These are phyloP conservation scores for Phoenix roebelenii DNA, from an alignment of 176 grass and related monocot genomes.

Conservation along the genomic window DNA sequence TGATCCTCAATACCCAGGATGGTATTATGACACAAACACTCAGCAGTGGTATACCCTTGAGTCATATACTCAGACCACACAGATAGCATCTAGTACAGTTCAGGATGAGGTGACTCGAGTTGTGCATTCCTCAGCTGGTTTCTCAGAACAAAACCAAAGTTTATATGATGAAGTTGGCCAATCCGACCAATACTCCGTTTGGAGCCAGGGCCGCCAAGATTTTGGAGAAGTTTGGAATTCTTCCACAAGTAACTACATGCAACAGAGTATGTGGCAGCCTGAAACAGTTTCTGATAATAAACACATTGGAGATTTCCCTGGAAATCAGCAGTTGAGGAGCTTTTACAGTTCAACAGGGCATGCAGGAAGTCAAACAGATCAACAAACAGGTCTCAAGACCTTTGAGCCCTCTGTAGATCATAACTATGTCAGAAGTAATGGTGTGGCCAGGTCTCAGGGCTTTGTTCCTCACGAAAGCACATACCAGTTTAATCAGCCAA, in stretches of 20 bases:
- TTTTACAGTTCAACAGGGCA: conserved; percentile 30
- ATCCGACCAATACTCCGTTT: background rate
- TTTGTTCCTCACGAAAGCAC: conserved; percentile 4
- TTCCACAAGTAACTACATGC: background rate
- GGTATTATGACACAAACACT: conserved; percentile 86
- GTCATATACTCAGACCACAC: conserved; percentile 35
- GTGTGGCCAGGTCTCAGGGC: background rate
- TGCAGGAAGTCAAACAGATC: background rate
- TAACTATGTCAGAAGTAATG: conserved; percentile 6
- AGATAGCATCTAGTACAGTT: conserved; percentile 22
- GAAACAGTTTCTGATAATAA: conserved; percentile 33
- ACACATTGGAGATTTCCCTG: conserved; percentile 27
- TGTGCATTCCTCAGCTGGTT: background rate
- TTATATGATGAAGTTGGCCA: background rate
- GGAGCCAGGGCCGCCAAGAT: background rate
- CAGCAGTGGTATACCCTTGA: conserved; percentile 74
- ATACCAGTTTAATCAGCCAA: background rate
- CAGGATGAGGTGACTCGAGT: conserved; percentile 33
- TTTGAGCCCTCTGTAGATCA: background rate
- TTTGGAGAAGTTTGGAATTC: conserved; percentile 2
- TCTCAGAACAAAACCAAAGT: background rate
- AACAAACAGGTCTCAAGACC: background rate
- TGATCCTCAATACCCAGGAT: conserved; percentile 73
- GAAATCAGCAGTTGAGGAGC: conserved; percentile 28
- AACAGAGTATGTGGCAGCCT: conserved; percentile 24